Evolutionary conservation across 169 alveolate genomes (phyloP), one percentile per base, ranked within the genome.

Genomic region (Babesia sp.): DNA sequence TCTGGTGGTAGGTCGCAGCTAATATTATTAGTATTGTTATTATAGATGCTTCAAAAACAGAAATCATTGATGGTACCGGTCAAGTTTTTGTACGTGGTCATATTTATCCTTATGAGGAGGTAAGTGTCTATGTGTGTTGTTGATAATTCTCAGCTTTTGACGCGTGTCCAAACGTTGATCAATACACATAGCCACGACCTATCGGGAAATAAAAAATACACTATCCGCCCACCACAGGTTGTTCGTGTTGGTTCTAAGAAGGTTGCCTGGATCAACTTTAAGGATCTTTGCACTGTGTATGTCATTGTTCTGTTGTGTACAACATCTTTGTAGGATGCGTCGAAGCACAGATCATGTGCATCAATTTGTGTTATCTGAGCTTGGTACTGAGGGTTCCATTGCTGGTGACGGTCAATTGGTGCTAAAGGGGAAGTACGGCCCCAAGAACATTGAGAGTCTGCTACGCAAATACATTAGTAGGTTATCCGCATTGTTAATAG

Each of bases 161-260:
- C 90, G 16, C 74, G 98, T 41, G 93, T 96, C 39, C 95, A 92
- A 56, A 84, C 85, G 31, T 54, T 92, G 56, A 90, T 96, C 54
- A 91, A 85, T 45, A 93, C 90, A 50, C 92, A 93, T 81, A 94
- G 95, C 71, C 96, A 94, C n/a, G 96, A 92, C 63, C 68, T 94
- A 36, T 84, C 94, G 53, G 96, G 96, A 36, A 80, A 92, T 46
- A 92, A 92, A 83, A 82, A 95, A 34, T 93, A 92, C 77, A 92
- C 96, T 20, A 86, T 94, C 41, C 90, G 88, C 67, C 96, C 98
- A 9, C 99, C 98, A 6, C 95, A 95, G 63, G 96, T 96, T 36
- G 98, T 93, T n/a, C 87, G 97, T 20, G 97, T 95, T 3, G 98
- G 99, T 31, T 92, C 98, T n/a, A 96, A 95, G 86, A 96, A 95